Base-by-base conservation (phyloP, 352 stramenopile genomes). In the Phytophthora foliorum region DNA sequence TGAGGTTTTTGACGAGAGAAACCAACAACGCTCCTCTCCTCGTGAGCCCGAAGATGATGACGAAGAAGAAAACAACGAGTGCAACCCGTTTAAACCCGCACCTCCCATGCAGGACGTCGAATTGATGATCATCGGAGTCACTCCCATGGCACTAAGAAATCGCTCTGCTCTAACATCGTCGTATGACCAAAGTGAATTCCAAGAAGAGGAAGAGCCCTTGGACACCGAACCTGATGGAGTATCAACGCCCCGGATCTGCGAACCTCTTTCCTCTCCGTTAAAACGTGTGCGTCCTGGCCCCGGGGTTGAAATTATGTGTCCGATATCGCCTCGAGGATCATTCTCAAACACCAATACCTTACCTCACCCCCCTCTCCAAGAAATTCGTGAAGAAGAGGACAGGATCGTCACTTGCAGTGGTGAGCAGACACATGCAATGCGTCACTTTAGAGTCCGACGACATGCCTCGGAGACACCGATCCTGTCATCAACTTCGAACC, bases 381-480 rank as follows among this genome's bases (percentile, higher is more conserved):
- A 81, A 8, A 84, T 89, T 67, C 60, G 75, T 19, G 76, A 83
- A 64, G 79, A 83, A 63, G 62, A 77, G 2, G 73, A 57, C 27
- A 55, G 22, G 4, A 2, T 3, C 52, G 14, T 17, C 17, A 34
- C n/a, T 4, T 21, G 41, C 22, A 25, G n/a, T 27, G 17, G 7
- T 8, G 8, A 57, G 13, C 27, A 67, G 7, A 16, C 22, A 27
- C 2, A n/a, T 16, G 3, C 17, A 16, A 31, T 44, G 13, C 9
- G 29, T 5, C 32, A 16, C 17, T 67, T 70, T 42, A n/a, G 9
- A 34, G 69, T 41, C n/a, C 57, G 57, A 46, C 53, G 27, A 3
- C 56, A 56, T 14, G 41, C 24, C 32, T 63, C 57, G 0, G 84
- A 94, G n/a, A 68, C 81, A 9, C 78, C 84, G 6, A 92, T 94